Evolutionary conservation across 805 yeast genomes (phyloP), one percentile per base, ranked within the genome.

Genomic region (Komagataella pastoris): DNA sequence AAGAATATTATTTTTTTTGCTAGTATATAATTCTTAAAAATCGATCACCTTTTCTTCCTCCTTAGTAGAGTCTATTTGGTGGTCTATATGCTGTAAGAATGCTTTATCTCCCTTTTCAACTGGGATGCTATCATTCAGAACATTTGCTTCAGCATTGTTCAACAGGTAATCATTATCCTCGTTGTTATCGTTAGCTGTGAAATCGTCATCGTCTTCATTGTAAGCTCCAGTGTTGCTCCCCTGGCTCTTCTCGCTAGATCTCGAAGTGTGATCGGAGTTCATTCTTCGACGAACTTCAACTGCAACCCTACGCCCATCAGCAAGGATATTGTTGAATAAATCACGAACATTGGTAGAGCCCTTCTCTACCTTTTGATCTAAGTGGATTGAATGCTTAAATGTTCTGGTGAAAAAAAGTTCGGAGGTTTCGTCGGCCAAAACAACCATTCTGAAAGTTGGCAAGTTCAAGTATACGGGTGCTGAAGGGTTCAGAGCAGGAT

Each of bases 251-350:
- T 23, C 46, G 45, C 49, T 36, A 36, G 44, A 12, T 10, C 30
- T 44, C 10, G 47, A 56, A 17, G 66, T 61, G 2, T 85, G 77
- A 7, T 77, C 81, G 14, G 83, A 80, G 63, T 89, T 96, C 76
- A 88, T 89, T 56, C 96, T 81, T 57, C 85, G 82, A 57, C 91
- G 81, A 3, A 93, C 95, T 61, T 88, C 90, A 51, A 77, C 81
- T 1, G 98, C 98, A 12, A 91, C 95, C 52, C 91, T 79, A 62
- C 88, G 75, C 4, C 98, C 97, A 67, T 93, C 97, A 0, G 95
- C 93, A 54, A 91, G 75, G 53, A 93, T 74, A 8, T 93, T 91
- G 64, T 88, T 95, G 68, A 91, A 87, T 80, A 93, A 84, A 52
- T 87, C 91, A 52, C 96, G 75, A 53, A 93, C 68, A 30, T 84